A percentile compares a stretch with the other conserved stretches of the same genome.
Evolutionary conservation across 306 rosid genomes (phyloP).

Genomic region (Prunus padus): DNA sequence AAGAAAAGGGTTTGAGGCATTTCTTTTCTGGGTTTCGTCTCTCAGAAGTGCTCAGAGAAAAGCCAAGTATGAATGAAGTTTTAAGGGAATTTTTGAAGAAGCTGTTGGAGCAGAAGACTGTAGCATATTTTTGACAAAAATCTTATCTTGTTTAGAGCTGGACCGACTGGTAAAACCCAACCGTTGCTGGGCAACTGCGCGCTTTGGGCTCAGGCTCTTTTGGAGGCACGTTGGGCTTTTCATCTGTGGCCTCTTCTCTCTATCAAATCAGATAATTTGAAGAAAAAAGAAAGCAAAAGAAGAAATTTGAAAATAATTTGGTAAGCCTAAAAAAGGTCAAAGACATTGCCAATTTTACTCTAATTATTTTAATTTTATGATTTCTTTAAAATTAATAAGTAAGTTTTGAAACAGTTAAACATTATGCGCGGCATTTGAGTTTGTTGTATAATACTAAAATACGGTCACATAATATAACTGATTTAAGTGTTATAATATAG

Average conservation of each 20-base stretch:
- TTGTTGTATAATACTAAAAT: no score
- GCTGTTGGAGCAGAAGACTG: neutral
- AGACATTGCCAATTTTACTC: no score
- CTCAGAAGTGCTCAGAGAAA: neutral
- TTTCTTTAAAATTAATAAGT: no score
- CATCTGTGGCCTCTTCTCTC: neutral
- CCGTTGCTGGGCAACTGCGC: neutral
- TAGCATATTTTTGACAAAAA: neutral
- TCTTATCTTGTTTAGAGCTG: slow-evolving; percentile 13
- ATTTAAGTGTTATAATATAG: no score
- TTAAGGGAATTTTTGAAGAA: slow-evolving; percentile 1
- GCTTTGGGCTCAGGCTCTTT: neutral
- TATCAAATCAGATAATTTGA: no score
- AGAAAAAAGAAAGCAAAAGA: no score
- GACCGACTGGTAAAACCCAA: slow-evolving; percentile 11
- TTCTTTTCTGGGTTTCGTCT: slow-evolving; percentile 12
- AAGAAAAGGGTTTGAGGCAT: slow-evolving; percentile 53
- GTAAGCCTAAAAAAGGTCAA: no score
- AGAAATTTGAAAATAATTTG: no score
- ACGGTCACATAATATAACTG: no score
- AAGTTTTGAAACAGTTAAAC: no score
- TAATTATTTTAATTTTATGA: no score
- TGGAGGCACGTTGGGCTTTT: neutral
- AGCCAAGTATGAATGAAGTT: neutral
- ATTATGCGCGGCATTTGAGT: no score